A percentile compares a stretch with the other conserved stretches of the same genome.
phyloP scores from a whole-genome alignment of 768 basidiomycete genomes.

The Auriscalpium microsporum region DNA sequence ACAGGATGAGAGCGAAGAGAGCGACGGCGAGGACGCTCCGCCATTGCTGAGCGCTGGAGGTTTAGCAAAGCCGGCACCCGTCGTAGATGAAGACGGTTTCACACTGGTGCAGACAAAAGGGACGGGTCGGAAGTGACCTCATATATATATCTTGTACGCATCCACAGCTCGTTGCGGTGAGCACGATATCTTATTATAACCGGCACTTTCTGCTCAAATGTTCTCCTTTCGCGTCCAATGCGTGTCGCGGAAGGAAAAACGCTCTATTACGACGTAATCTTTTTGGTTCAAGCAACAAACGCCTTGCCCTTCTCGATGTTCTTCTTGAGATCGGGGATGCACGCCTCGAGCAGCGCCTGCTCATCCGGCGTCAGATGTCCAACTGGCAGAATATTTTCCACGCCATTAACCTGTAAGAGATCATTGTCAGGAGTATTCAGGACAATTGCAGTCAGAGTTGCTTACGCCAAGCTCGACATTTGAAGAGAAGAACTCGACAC shows the following conservation, averaged over 20 bases:
- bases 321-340: conserved; percentile 89
- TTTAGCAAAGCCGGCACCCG: conserved; percentile 45
- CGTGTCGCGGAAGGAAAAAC: not conserved
- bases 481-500: conserved; percentile 91
- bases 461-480: conserved; percentile 89
- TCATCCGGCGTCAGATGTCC: conserved; percentile 76
- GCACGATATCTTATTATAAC: no score
- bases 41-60: conserved; percentile 36
- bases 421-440: conserved; percentile 5
- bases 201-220: no score
- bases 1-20: conserved; percentile 31
- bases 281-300: conserved; percentile 39
- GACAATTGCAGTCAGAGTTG: conserved; percentile 11
- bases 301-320: conserved; percentile 94
- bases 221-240: no score
- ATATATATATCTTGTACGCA: no score
- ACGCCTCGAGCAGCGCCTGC: conserved; percentile 77
- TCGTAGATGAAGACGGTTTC: conserved; percentile 91
- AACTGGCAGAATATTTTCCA: conserved; percentile 85
- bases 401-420: conserved; percentile 58
- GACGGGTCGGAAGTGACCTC: not conserved
- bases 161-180: no score
- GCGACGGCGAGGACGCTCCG: conserved; percentile 39
- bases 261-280: not conserved
- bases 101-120: conserved; percentile 64